Conservation (phyloP, 1,139 yeast genomes). For the Pichia sp. region DNA sequence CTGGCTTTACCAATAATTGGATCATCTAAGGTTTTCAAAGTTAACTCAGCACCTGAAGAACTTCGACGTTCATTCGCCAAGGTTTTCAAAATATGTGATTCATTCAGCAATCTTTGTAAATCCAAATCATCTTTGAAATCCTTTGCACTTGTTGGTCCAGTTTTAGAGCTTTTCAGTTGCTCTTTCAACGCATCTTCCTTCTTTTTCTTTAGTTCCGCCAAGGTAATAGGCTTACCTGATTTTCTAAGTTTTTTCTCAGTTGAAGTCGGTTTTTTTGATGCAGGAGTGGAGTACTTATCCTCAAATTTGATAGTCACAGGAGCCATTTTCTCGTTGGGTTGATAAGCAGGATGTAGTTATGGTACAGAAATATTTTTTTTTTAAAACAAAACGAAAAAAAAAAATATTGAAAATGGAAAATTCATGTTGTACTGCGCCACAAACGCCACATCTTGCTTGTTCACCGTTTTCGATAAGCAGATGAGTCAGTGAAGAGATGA, state of each 20-base stretch:
- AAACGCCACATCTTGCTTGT: too few relatives aligned
- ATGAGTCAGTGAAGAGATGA: too few relatives aligned
- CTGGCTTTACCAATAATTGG: conserved; percentile 79
- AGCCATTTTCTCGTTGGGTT: conserved; percentile 15
- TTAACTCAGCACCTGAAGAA: conserved; percentile 69
- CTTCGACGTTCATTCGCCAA: conserved; percentile 15
- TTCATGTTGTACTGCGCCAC: not conserved
- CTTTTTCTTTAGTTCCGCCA: conserved; percentile 23
- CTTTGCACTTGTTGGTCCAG: conserved; percentile 18
- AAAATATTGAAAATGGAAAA: not conserved
- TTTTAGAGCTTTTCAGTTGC: conserved; percentile 26
- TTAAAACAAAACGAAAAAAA: not conserved
- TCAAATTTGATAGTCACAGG: conserved; percentile 42
- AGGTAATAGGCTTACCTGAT: conserved; percentile 33
- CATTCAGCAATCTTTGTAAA: conserved; percentile 70
- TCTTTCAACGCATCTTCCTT: conserved; percentile 17
- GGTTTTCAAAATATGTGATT: conserved; percentile 76
- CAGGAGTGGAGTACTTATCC: conserved; percentile 25
- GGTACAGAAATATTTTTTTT: too few relatives aligned
- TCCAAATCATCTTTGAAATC: conserved; percentile 48
- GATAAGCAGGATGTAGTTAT: not conserved
- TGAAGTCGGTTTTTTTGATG: conserved; percentile 29
- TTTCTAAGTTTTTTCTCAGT: conserved; percentile 36
- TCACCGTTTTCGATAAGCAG: too few relatives aligned
- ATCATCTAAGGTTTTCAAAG: conserved; percentile 59